phyloP scores from a whole-genome alignment of 2,329 filamentous ascomycete genomes.

The Diplodia mutila region DNA sequence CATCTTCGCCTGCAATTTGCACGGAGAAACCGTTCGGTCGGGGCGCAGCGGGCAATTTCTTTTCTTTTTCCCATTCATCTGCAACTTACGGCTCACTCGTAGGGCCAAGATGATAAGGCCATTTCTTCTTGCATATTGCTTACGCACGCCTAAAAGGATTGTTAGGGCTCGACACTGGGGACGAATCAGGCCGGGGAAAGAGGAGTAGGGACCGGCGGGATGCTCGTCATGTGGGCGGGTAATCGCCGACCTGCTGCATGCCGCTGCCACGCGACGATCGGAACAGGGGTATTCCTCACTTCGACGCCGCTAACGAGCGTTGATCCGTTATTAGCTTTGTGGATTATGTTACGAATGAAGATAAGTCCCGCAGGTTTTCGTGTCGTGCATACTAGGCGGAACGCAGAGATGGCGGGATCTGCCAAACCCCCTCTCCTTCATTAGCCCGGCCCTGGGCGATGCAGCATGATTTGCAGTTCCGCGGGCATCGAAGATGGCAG shows the following conservation, averaged over 20 bases:
- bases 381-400: not conserved
- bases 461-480: not conserved
- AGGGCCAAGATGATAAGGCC: not conserved
- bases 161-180: not conserved
- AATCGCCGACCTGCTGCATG: conserved; percentile 6
- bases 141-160: not conserved
- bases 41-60: not conserved
- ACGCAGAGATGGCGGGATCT: too few relatives aligned
- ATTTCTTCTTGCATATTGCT: not conserved
- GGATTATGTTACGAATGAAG: not conserved
- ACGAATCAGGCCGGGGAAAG: not conserved
- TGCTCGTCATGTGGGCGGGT: conserved; percentile 2
- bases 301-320: too few relatives aligned
- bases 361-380: not conserved
- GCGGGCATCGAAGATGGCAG: not conserved
- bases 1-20: not conserved
- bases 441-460: not conserved
- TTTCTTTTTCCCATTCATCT: conserved; percentile 4
- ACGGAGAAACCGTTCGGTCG: not conserved
- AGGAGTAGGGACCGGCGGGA: not conserved
- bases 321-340: not conserved
- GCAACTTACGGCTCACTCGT: not conserved
- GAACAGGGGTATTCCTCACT: not conserved
- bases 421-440: not conserved
- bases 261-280: not conserved